A percentile compares a stretch with the other conserved stretches of the same genome.
phyloP scores from a whole-genome alignment of 1,139 yeast species.

The Diutina siamensis region DNA sequence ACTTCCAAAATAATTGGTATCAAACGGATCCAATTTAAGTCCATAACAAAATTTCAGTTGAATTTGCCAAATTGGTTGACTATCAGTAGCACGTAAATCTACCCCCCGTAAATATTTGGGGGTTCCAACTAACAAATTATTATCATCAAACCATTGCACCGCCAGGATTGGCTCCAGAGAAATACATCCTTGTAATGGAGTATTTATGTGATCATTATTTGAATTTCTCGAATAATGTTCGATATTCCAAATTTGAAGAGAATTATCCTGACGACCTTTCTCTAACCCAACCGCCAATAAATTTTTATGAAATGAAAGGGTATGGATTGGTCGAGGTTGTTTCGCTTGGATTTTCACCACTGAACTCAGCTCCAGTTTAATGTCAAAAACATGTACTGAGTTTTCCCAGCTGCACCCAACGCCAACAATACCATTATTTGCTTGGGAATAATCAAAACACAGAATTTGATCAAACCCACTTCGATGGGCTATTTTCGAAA shows the following conservation, averaged over 20 bases:
- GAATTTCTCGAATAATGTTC: conserved; percentile 38
- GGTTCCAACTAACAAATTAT: conserved; percentile 53
- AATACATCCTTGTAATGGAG: conserved; percentile 50
- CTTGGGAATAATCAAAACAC: conserved; percentile 69
- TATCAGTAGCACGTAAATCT: conserved; percentile 39
- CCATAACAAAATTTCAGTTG: conserved; percentile 68
- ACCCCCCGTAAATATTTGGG: conserved; percentile 70
- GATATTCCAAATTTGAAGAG: conserved; percentile 77
- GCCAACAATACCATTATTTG: conserved; percentile 42
- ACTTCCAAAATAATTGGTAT: conserved; percentile 53
- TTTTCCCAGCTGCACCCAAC: conserved; percentile 3
- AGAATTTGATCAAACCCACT: conserved; percentile 65
- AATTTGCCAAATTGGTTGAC: conserved; percentile 58
- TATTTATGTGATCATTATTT: conserved; percentile 32
- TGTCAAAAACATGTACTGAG: conserved; percentile 48
- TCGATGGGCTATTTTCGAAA: conserved; percentile 38
- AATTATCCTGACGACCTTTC: conserved; percentile 65
- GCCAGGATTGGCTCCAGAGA: conserved; percentile 60
- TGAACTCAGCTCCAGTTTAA: conserved; percentile 27
- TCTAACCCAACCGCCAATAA: conserved; percentile 74
- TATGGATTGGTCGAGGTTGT: conserved; percentile 65
- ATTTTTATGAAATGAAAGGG: conserved; percentile 54
- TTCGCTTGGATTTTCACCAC: conserved; percentile 45
- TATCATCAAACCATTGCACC: conserved; percentile 47
- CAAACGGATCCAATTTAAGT: conserved; percentile 57